Evolutionary conservation across 306 rosid species (phyloP).

Genomic region (Pyrus bretschneideri): DNA sequence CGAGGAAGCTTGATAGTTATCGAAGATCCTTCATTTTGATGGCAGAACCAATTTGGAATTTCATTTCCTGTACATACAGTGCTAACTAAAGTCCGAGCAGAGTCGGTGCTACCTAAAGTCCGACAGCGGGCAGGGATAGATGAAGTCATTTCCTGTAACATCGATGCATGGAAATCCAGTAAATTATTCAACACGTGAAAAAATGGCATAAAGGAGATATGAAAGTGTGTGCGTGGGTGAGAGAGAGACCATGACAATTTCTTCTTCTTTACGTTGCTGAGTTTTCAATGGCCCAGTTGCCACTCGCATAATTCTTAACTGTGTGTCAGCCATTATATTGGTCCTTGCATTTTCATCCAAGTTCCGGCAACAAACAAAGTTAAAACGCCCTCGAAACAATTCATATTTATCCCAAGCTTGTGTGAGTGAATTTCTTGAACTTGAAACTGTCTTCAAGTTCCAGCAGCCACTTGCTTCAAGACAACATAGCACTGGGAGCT

Average conservation of each 20-base stretch:
- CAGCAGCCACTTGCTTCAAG: not conserved
- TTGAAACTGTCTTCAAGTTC: constrained; percentile 1
- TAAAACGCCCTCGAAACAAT: not conserved
- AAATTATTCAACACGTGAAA: too few relatives aligned
- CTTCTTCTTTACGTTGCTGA: too few relatives aligned
- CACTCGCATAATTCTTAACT: not conserved
- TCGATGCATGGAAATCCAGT: not conserved
- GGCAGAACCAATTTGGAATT: too few relatives aligned
- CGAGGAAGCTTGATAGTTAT: too few relatives aligned
- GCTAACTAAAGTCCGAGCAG: not conserved
- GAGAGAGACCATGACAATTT: not conserved
- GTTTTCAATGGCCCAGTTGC: not conserved
- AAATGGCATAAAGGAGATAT: not conserved
- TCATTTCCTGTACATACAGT: not conserved
- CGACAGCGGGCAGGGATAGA: too few relatives aligned
- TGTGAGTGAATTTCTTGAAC: not conserved
- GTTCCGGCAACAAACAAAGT: not conserved
- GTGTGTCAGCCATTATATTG: not conserved
- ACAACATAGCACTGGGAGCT: not conserved
- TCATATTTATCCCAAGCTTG: not conserved
- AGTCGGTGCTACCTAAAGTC: too few relatives aligned
- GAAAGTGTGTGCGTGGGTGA: not conserved
- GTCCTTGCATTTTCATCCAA: not conserved
- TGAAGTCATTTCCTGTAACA: too few relatives aligned
- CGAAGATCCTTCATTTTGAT: too few relatives aligned